Percentiles rank a stretch among this genome's conserved stretches.
Conservation (phyloP, 805 yeast genomes). For the Sugiyamaella americana region DNA sequence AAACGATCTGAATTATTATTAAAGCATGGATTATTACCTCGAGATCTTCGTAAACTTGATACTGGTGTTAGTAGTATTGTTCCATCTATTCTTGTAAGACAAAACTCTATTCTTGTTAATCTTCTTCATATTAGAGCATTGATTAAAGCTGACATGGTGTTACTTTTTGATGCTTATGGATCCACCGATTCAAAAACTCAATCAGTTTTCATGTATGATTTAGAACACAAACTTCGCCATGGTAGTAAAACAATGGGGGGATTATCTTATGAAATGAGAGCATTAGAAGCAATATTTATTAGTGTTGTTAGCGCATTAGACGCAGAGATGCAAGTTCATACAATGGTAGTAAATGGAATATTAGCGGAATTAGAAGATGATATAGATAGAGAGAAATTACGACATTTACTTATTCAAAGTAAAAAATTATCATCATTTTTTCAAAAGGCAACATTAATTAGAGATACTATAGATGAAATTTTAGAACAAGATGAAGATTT, state of each 20-base stretch:
- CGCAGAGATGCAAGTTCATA: slow-evolving; percentile 82
- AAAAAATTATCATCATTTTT: slow-evolving; percentile 78
- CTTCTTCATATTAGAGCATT: slow-evolving; percentile 84
- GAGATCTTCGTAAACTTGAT: slow-evolving; percentile 88
- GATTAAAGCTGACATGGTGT: slow-evolving; percentile 70
- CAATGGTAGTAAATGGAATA: slow-evolving; percentile 66
- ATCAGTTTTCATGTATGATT: slow-evolving; percentile 73
- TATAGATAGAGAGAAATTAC: slow-evolving; percentile 70
- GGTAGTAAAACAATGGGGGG: slow-evolving; percentile 34
- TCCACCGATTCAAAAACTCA: slow-evolving; percentile 56
- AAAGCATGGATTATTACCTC: slow-evolving; percentile 72
- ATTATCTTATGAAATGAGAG: slow-evolving; percentile 84
- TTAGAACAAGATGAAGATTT: slow-evolving; percentile 84
- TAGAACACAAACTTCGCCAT: slow-evolving; percentile 58
- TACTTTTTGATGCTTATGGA: slow-evolving; percentile 74
- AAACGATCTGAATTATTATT: slow-evolving; percentile 67
- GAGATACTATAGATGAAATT: slow-evolving; percentile 80
- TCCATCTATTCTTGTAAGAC: slow-evolving; percentile 80
- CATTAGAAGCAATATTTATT: slow-evolving; percentile 79
- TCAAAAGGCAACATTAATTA: slow-evolving; percentile 73
- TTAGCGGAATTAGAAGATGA: slow-evolving; percentile 72
- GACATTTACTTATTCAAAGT: slow-evolving; percentile 74
- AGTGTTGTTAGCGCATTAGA: slow-evolving; percentile 72
- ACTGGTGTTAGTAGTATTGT: slow-evolving; percentile 75
- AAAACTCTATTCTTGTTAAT: slow-evolving; percentile 71